These are phyloP conservation scores for Plantago lanceolata DNA, from an alignment of 305 asterid species.

Conservation along the genomic window DNA sequence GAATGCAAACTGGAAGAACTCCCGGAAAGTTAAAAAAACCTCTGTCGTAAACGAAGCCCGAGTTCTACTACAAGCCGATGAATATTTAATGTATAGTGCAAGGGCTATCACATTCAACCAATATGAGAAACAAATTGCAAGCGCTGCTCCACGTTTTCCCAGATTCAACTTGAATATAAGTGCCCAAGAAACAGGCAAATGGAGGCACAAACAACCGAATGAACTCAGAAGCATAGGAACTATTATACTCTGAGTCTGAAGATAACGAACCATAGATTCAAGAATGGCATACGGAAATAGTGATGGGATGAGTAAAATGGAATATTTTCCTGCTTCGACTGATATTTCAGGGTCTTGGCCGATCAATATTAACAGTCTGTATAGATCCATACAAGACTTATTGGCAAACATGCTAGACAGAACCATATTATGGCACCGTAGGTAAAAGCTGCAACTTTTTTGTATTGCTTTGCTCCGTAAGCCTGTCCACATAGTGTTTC, in stretches of 20 bases:
- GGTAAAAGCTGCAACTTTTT: conserved; percentile 25
- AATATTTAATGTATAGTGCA: conserved; percentile 25
- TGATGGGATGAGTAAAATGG: conserved; percentile 3
- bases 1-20: conserved; percentile 21
- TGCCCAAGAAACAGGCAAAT: conserved; percentile 49
- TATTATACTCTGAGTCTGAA: conserved; percentile 53
- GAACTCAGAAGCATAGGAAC: conserved; percentile 48
- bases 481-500: conserved; percentile 35
- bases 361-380: conserved; percentile 20
- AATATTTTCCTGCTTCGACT: conserved; percentile 7
- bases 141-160: conserved; percentile 51
- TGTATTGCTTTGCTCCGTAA: conserved; percentile 27
- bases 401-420: conserved; percentile 25
- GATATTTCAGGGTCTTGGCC: conserved; percentile 13
- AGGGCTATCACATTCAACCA: conserved; percentile 27
- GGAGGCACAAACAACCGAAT: conserved; percentile 36
- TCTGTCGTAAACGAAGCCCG: conserved; percentile 23
- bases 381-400: conserved; percentile 24
- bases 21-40: conserved; percentile 15
- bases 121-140: conserved; percentile 38
- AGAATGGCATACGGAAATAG: conserved; percentile 35
- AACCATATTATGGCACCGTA: conserved; percentile 24
- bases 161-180: conserved; percentile 39
- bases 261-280: conserved; percentile 44
- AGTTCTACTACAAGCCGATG: conserved; percentile 22